Evolutionary conservation across 192 early-diverging fungal genomes (phyloP).

Genomic region (Radiomyces spectabilis): DNA sequence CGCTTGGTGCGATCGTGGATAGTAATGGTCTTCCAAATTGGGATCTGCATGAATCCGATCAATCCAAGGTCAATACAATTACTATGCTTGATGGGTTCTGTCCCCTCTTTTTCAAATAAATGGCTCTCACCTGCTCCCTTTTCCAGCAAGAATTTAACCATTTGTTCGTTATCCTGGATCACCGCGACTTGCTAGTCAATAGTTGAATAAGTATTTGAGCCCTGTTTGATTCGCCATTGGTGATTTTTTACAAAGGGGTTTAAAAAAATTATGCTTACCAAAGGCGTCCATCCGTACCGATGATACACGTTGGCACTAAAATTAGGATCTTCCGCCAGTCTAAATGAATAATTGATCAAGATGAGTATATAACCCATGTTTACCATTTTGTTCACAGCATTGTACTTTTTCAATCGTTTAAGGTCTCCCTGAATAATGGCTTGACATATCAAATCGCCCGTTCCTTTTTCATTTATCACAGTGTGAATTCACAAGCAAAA

Average conservation of each 20-base stretch:
- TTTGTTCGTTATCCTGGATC: constrained; percentile 25
- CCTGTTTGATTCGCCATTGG: background rate
- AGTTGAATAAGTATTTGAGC: background rate
- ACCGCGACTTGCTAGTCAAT: constrained; percentile 25
- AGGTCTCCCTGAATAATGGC: constrained; percentile 22
- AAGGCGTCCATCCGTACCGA: constrained; percentile 25
- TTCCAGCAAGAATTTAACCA: constrained; percentile 21
- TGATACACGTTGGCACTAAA: constrained; percentile 23
- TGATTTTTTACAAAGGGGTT: background rate
- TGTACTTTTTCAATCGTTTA: constrained; percentile 16
- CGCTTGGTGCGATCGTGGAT: constrained; percentile 21
- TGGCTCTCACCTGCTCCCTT: constrained; percentile 27
- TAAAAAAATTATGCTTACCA: constrained; percentile 7
- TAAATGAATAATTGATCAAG: background rate
- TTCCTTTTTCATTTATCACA: constrained; percentile 5
- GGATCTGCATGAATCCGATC: constrained; percentile 8
- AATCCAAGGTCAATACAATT: too few species aligned
- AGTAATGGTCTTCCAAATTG: constrained; percentile 24
- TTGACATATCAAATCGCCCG: constrained; percentile 19
- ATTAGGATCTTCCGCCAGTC: constrained; percentile 15
- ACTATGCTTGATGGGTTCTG: too few species aligned
- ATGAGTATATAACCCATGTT: background rate
- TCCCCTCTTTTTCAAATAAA: too few species aligned
- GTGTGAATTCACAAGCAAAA: background rate
- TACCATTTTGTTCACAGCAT: background rate